These are phyloP conservation scores for Omphalotus guepiniiformis DNA, from an alignment of 768 basidiomycete species.

Conservation along the genomic window DNA sequence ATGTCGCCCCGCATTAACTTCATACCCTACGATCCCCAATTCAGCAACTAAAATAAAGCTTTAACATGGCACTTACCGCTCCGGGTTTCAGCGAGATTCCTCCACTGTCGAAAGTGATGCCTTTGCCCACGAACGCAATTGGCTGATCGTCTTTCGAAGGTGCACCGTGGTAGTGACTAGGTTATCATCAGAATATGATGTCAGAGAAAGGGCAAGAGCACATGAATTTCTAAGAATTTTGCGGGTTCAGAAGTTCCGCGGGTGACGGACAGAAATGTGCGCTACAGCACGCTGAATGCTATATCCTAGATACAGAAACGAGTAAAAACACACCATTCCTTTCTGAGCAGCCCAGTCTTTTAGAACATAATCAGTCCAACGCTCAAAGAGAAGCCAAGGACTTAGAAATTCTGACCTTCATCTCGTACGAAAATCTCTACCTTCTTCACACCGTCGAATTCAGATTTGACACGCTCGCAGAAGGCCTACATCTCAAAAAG, in stretches of 20 bases:
- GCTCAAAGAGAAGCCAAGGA: slow-evolving; percentile 6
- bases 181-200: not conserved
- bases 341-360: slow-evolving; percentile 79
- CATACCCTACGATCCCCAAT: slow-evolving; percentile 51
- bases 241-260: slow-evolving; percentile 80
- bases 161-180: slow-evolving; percentile 80
- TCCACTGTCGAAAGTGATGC: slow-evolving; percentile 87
- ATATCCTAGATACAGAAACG: no score
- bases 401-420: slow-evolving; percentile 44
- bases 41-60: not conserved
- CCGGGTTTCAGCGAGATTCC: slow-evolving; percentile 84
- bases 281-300: no score
- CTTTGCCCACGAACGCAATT: slow-evolving; percentile 79
- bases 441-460: slow-evolving; percentile 62
- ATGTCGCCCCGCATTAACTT: slow-evolving; percentile 85
- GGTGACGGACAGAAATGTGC: slow-evolving; percentile 84
- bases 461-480: slow-evolving; percentile 61
- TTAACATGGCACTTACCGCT: slow-evolving; percentile 37
- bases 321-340: slow-evolving; percentile 57
- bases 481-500: slow-evolving; percentile 43
- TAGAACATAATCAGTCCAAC: slow-evolving; percentile 4
- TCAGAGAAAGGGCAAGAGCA: slow-evolving; percentile 2
- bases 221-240: slow-evolving; percentile 82
- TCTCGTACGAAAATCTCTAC: slow-evolving; percentile 70
- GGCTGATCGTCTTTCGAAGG: slow-evolving; percentile 51